Percentiles rank a stretch among this genome's conserved stretches.
phyloP scores from a whole-genome alignment of 2,329 filamentous ascomycete genomes.

The Piedraia hortae region DNA sequence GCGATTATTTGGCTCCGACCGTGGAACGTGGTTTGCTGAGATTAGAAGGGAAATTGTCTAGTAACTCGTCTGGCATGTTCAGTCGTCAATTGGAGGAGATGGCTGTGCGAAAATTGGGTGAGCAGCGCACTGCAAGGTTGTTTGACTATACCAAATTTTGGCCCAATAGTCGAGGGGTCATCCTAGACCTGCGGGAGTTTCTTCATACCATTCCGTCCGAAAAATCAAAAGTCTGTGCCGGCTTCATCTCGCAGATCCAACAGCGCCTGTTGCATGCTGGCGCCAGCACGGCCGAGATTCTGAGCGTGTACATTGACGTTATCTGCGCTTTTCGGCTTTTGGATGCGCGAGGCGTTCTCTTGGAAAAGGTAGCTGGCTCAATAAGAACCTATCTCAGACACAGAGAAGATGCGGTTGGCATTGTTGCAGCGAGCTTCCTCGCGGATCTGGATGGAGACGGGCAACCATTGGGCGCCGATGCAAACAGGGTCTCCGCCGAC shows the following conservation, averaged over 20 bases:
- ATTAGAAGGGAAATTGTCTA: conserved; percentile 5
- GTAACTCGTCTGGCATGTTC: conserved; percentile 12
- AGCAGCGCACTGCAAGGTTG: conserved; percentile 13
- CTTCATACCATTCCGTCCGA: conserved; percentile 39
- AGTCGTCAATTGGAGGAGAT: conserved; percentile 27
- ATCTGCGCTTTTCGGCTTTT: conserved; percentile 50
- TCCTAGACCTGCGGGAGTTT: conserved; percentile 41
- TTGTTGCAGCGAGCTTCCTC: conserved; percentile 48
- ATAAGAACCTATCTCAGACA: conserved; percentile 52
- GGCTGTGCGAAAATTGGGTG: not conserved
- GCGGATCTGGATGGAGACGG: conserved; percentile 27
- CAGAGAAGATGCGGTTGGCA: conserved; percentile 48
- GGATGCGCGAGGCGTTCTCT: conserved; percentile 49
- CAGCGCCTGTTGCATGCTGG: conserved; percentile 45
- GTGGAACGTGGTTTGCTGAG: conserved; percentile 24
- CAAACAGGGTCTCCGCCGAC: conserved; percentile 30
- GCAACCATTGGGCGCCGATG: conserved; percentile 14
- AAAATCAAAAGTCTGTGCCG: conserved; percentile 40
- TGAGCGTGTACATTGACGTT: conserved; percentile 53
- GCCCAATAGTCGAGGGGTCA: conserved; percentile 41
- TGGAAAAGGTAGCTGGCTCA: conserved; percentile 45
- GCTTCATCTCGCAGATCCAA: conserved; percentile 38
- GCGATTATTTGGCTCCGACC: conserved; percentile 36
- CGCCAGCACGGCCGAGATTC: conserved; percentile 45
- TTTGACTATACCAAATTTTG: conserved; percentile 57